Evolutionary conservation across 192 early-diverging fungal species (phyloP), one percentile per base, ranked within the genome.

Genomic region (Coemansia sp.): DNA sequence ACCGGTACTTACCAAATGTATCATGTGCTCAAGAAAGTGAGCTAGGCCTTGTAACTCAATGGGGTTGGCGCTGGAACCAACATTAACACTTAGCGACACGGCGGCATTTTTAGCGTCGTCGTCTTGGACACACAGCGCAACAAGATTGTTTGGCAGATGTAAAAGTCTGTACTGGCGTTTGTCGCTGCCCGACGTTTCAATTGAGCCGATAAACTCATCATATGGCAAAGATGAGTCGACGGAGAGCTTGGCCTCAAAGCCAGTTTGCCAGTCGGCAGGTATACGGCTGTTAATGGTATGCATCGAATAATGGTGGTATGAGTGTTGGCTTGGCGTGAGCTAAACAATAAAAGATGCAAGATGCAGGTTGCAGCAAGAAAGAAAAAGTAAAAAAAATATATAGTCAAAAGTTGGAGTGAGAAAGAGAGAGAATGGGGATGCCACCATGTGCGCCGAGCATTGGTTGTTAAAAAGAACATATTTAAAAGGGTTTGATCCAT

Each of bases 21-120:
- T 62, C 43, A 89, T 55, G 60, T 91, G 89, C 63, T 89, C 87
- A 57, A 84, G 80, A 43, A 87, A 89, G 50, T 91, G 88, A 0
- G 88, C 88, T 14, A 91, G 71, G 0, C 88, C 88, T 43, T 67
- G 81, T 15, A 88, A 54, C 36, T 84, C 63, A 62, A 77, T 77
- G 3, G 83, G 84, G 63, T 86, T 84, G 26, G 65, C 72, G 37
- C 84, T 59, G 41, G 82, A 72, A 19, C 89, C 89, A 36, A 91
- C 82, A 53, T 83, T 76, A 12, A 89, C 85, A 43, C 80, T 76
- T 3, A 87, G 63, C 0, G 82, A 66, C 0, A 86, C 87, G 15
- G 84, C 81, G 6, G 86, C 82, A 54, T 79, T 73, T 22, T 67
- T 44, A 32, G 67, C 44, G 59, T 85, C 80, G 0, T 80, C 67